Evolutionary conservation across 2,329 filamentous ascomycete genomes (phyloP), one percentile per base, ranked within the genome.

Genomic region (Aspergillus vadensis): DNA sequence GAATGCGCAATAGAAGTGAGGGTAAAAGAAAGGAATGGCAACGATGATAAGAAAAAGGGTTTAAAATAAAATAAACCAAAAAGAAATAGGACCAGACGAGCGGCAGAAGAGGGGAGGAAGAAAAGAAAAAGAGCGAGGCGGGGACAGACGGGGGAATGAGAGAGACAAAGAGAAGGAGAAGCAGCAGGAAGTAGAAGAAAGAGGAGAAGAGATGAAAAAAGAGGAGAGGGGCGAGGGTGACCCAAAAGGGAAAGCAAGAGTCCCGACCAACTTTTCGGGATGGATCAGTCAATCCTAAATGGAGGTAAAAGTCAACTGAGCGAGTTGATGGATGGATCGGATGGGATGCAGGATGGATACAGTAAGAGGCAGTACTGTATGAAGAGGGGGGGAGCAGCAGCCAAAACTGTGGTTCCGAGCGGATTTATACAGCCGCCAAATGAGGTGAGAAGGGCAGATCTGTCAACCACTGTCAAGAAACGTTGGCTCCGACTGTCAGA

Each of bases 1-100:
- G 70, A 75, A 75, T 67, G 74, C 69, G 74, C 71, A 65, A 65
- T 56, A 67, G 67, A 63, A 60, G 59, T 64, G 69, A 58, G 61
- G 60, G 63, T 67, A 64, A 68, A 67, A 67, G 63, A 68, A 67
- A 67, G 65, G 69, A 70, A 67, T 55, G 68, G 57, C 66, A 66
- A 68, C 64, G 64, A 66, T 62, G 53, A 57, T 36, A 36, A 36
- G 32, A 14, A 36, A 12, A 36, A 14, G 12, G 32, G 32, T 36
- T 36, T 36, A 15, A 36, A 36, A 36, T 36, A 36, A 14, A 36
- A 36, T 32, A 5, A 36, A 36, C 2, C 5, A 36, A 36, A 36
- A 36, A 36, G 5, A 36, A 57, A 62, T 60, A 58, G 51, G 57
- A 61, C 43, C 38, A 47, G 47, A 63, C 57, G 47, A 48, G 59